These are phyloP conservation scores for Teunomyces gatunensis DNA, from an alignment of 805 yeast species.

Conservation along the genomic window DNA sequence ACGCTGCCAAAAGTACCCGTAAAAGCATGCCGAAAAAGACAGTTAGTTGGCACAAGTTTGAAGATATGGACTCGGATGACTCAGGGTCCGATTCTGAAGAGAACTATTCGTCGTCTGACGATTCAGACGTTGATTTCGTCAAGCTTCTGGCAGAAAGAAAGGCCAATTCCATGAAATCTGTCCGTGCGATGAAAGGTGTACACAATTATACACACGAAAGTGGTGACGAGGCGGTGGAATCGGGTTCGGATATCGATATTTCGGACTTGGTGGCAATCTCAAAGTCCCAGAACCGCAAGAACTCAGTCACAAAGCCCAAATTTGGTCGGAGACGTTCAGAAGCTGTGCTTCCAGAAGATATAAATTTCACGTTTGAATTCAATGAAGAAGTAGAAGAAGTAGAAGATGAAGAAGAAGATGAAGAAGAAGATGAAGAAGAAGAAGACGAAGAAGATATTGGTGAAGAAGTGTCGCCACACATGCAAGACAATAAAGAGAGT, in stretches of 20 bases:
- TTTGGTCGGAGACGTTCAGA: conserved; percentile 37
- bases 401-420: conserved; percentile 24
- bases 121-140: conserved; percentile 67
- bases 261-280: conserved; percentile 8
- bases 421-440: conserved; percentile 33
- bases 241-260: conserved; percentile 7
- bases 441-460: conserved; percentile 17
- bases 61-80: conserved; percentile 16
- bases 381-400: conserved; percentile 22
- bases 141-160: conserved; percentile 67
- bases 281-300: neutral
- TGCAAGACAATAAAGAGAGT: conserved; percentile 8
- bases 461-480: conserved; percentile 16
- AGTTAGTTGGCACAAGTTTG: conserved; percentile 20
- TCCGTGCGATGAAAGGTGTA: conserved; percentile 26
- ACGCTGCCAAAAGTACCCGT: conserved; percentile 17
- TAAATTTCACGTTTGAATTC: conserved; percentile 41
- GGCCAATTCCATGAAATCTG: conserved; percentile 53
- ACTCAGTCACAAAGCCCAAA: conserved; percentile 14
- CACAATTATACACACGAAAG: neutral
- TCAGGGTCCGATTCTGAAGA: conserved; percentile 7
- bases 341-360: conserved; percentile 42
- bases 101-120: too few relatives aligned
- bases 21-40: conserved; percentile 25
- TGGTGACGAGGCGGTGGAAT: conserved; percentile 7